Evolutionary conservation across 1,284 basidiomycete genomes (phyloP), one percentile per base, ranked within the genome.

Genomic region (Rhodotorula sp.): DNA sequence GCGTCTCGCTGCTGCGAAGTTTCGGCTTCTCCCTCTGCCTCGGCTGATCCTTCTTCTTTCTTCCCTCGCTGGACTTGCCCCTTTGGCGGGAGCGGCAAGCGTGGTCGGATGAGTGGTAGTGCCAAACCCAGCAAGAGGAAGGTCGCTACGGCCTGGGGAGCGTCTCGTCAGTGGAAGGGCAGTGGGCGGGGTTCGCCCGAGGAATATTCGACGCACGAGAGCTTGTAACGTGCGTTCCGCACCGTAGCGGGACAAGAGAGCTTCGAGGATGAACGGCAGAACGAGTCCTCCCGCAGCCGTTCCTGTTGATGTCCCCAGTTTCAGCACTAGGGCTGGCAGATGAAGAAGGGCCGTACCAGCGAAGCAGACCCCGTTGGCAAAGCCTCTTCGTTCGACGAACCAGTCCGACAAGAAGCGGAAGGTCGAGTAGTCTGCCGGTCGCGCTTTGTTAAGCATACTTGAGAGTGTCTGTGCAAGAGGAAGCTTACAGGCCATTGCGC

Each of bases 351-450:
- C 64, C 68, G 33, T 68, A 79, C 83, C 83, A 10, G 83, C 82
- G 60, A 82, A 82, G 37, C 84, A 79, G 48, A 83, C 77, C 0
- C 83, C 83, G 63, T 81, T 82, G 3, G 83, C 84, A 18, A 83
- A 75, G 0, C 83, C 83, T 26, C 82, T 74, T 1, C 80, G 78
- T 6, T 69, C 71, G 30, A 82, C 78, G 68, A 84, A 84, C 84
- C 83, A 84, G 65, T 84, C 83, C 0, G 81, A 79, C 66, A 84
- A 74, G 70, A 80, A 83, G 24, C 78, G 80, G 22, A 84, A 70
- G 14, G 68, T 67, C 22, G 65, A 51, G 29, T 72, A 72, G 54
- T 72, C 68, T 69, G 59, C 14, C 10, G 7, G 22, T 20, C 30
- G 20, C 14, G 48, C 6, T 37, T 10, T 24, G 17, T 44, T 51